Evolutionary conservation across 2,329 filamentous ascomycete species (phyloP), one percentile per base, ranked within the genome.

Genomic region (Neonectria magnoliae): DNA sequence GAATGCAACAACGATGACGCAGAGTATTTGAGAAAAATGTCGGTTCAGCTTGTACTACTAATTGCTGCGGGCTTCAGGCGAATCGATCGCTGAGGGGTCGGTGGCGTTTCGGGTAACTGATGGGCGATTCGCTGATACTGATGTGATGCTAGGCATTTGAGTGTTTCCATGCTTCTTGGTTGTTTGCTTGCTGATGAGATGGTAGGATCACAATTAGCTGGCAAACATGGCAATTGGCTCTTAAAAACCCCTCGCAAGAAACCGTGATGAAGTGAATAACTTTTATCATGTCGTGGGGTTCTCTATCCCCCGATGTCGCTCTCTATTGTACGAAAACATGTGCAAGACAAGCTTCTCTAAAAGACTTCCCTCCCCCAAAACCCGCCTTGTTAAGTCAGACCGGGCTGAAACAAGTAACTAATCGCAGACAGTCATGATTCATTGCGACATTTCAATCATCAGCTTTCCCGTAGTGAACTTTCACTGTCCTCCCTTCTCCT

Each of bases 1-100:
- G 44, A 10, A 68, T 67, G 63, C 50, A 60, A 65, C 67, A 71
- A 68, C 70, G 68, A 74, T 74, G 72, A 74, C 72, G 71, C 69
- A 68, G 62, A 27, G 63, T 61, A 67, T 60, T 65, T 65, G 62
- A 55, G 14, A 48, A 48, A 63, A 57, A 7, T 31, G 16, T n/a
- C 59, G 57, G 59, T 41, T 50, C 57, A 36, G 36, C 51, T 20
- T 20, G 33, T 29, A 16, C 48, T 51, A 51, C 29, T 5, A 25
- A 25, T 2, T n/a, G n/a, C 48, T 18, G 18, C 13, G 29, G 29
- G 27, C 9, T 47, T 27, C 27, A 9, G 45, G n/a, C 38, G 4
- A 27, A 47, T 14, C 45, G 53, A 52, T 57, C 59, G n/a, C 8
- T 25, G 52, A 51, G 52, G 33, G 45, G 33, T 20, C 44, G 4